Evolutionary conservation across 1,284 basidiomycete species (phyloP), one percentile per base, ranked within the genome.

Genomic region (Ceratobasidium papillatum): DNA sequence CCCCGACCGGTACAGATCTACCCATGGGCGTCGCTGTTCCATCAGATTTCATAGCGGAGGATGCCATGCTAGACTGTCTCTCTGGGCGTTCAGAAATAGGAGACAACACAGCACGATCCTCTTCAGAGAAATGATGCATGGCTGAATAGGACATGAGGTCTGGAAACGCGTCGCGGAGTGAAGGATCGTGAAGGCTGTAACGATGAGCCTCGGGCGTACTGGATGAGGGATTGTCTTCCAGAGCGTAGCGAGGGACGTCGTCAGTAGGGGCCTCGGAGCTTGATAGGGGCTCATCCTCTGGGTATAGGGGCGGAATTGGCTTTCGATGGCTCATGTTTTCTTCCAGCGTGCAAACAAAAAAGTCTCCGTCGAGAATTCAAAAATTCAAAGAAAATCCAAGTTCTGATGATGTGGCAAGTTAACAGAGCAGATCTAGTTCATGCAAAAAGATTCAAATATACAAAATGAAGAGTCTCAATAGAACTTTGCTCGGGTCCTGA

Each of bases 261-360:
- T 52, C 45, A 12, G 22, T 38, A 17, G 56, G 32, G 2, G 30
- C 36, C 14, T 38, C 34, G 8, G 59, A 52, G 45, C 11, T 30
- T 34, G 49, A 74, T 32, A 74, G 71, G 71, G 71, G 71, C 71
- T 63, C 71, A n/a, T 61, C 61, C 36, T 62, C 71, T 25, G 58
- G 34, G 45, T 64, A 63, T 63, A 74, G 71, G 71, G 71, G 71
- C 17, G 71, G 71, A 36, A 74, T 74, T 52, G 71, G 71, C 64
- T 74, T 63, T 47, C 71, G 59, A 17, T 34, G 71, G 30, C 47
- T 54, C 41, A 45, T 63, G 58, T 72, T 43, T 47, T 72, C 58
- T 36, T 62, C 45, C 56, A 61, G 49, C 25, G 30, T 41, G 22
- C 43, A 73, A 52, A 49, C 56, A 71, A 30, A 59, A 36, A 36